Evolutionary conservation across 2,329 filamentous ascomycete species (phyloP), one percentile per base, ranked within the genome.

Genomic region (Aureobasidium uvarum): DNA sequence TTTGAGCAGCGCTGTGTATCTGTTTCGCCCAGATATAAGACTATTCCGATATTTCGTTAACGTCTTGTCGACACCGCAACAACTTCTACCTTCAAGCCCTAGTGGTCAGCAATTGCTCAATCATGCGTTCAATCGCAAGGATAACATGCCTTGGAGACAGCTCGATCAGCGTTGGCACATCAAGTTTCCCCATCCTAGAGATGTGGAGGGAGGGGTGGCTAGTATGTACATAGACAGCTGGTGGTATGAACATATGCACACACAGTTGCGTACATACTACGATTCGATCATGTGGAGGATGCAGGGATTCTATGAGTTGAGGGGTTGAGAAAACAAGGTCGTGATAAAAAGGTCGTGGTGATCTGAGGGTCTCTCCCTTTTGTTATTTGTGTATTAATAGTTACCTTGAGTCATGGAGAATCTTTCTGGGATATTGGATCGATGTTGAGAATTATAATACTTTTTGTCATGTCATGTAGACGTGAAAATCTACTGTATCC

Each of bases 91-190:
- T 75, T 10, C 64, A 65, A 16, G 72, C 76, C 55, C 71, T 70
- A 13, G 77, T 78, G 69, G 2, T 5, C 76, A 79, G 66, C 76
- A 76, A 43, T 66, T 76, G 2, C 65, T 76, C 28, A 77, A 77
- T 67, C 72, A 72, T 55, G 74, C 71, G 10, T 76, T 78, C 66
- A 62, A 71, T 7, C 56, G 71, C 67, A 67, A 71, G 18, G 77
- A 76, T 8, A 73, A 73, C 5, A 78, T 78, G 77, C 77, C 77
- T 2, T 79, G 77, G 76, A 69, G 67, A 18, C 70, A 72, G 62
- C 60, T 78, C 5, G 66, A 69, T 20, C 71, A 73, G 11, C 72
- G 69, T 8, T 79, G 77, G 77, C 78, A 78, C 55, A 72, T 77
- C 16, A 71, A 74, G 33, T 75, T 71, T 45, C 72, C 73, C 0